Evolutionary conservation across 1,284 basidiomycete genomes (phyloP).

Genomic region (Leccinum pachyderme): DNA sequence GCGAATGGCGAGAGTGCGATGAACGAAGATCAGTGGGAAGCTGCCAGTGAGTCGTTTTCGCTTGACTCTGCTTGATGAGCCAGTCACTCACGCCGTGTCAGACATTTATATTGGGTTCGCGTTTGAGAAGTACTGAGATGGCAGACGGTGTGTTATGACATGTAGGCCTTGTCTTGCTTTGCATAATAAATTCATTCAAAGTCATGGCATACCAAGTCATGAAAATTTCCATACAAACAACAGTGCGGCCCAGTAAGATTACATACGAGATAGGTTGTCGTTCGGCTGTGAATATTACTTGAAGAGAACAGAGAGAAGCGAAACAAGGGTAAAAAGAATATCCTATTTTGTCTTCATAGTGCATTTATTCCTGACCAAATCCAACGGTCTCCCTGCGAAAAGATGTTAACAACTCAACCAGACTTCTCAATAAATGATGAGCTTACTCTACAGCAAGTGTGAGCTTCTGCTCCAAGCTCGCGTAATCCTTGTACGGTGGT

Average conservation of each 20-base stretch:
- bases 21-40: constrained; percentile 94
- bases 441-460: constrained; percentile 80
- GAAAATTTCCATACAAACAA: constrained; percentile 9
- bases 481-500: constrained; percentile 83
- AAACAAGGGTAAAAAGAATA: constrained; percentile 19
- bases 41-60: constrained; percentile 72
- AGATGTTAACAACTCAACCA: constrained; percentile 10
- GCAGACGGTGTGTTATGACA: background rate
- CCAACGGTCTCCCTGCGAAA: constrained; percentile 63
- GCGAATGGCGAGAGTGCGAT: constrained; percentile 82
- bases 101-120: constrained; percentile 86
- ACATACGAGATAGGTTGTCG: constrained; percentile 27
- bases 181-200: background rate
- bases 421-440: background rate
- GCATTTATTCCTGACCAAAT: constrained; percentile 60
- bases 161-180: constrained; percentile 3
- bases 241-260: constrained; percentile 27
- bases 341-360: background rate
- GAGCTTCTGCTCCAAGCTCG: constrained; percentile 80
- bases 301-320: constrained; percentile 5
- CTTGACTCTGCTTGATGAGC: background rate
- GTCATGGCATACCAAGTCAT: background rate
- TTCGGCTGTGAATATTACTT: constrained; percentile 6
- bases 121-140: constrained; percentile 64
- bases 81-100: constrained; percentile 31